These are phyloP conservation scores for Paramecium pentaurelia DNA, from an alignment of 73 alveolate species.

Conservation along the genomic window DNA sequence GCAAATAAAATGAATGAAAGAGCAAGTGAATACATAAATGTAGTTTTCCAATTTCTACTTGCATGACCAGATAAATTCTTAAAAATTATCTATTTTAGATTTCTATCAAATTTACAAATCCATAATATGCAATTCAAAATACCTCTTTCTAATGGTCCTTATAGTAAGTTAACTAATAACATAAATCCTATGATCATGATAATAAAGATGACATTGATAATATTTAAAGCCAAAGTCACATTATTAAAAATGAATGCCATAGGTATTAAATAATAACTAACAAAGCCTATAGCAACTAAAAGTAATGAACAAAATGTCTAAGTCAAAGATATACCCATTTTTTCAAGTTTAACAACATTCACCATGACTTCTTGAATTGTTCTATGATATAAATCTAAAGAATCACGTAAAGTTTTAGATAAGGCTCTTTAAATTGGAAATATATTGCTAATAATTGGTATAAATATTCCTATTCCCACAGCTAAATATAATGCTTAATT, in stretches of 20 bases:
- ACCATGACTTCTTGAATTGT: conserved; percentile 84
- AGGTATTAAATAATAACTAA: conserved; percentile 93
- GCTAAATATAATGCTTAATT: conserved; percentile 67
- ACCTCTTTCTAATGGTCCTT: conserved; percentile 71
- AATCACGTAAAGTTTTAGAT: conserved; percentile 83
- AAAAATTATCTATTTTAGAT: conserved; percentile 73
- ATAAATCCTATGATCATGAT: conserved; percentile 92
- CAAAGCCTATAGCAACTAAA: conserved; percentile 80
- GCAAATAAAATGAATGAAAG: conserved; percentile 88
- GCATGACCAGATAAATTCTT: conserved; percentile 92
- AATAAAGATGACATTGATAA: conserved; percentile 80
- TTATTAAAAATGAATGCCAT: conserved; percentile 79
- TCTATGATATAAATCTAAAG: conserved; percentile 86
- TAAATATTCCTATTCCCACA: conserved; percentile 72
- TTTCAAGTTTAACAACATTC: conserved; percentile 83
- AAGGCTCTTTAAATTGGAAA: conserved; percentile 89
- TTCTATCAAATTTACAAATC: conserved; percentile 72
- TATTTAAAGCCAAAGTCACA: conserved; percentile 78
- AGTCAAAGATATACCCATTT: conserved; percentile 85
- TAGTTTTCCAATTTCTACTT: conserved; percentile 88
- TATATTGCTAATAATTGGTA: conserved; percentile 82
- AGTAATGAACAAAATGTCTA: conserved; percentile 73
- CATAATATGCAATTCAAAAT: conserved; percentile 61
- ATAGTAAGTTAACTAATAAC: conserved; percentile 69
- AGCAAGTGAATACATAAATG: conserved; percentile 90